A percentile compares a stretch with the other conserved stretches of the same genome.
These are phyloP conservation scores for Talinum fruticosum DNA, from an alignment of 148 eudicot species.

Conservation along the genomic window DNA sequence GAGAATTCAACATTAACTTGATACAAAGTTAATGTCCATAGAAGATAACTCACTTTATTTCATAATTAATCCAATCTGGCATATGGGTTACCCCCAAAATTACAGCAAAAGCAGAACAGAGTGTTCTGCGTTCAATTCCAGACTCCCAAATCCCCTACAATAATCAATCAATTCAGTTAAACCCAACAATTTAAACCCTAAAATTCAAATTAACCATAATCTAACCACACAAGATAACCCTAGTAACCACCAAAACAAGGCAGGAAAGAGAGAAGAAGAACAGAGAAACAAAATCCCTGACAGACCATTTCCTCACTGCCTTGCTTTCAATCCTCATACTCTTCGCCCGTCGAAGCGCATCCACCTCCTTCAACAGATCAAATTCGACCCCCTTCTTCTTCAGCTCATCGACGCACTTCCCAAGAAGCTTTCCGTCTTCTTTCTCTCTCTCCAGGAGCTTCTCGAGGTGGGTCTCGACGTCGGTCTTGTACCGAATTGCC, in stretches of 20 bases:
- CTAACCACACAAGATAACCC: conserved; percentile 56
- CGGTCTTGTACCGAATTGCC: conserved; percentile 73
- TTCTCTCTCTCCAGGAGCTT: conserved; percentile 65
- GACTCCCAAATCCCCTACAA: not conserved
- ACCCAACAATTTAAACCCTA: not conserved
- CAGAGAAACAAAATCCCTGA: conserved; percentile 65
- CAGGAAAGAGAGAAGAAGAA: conserved; percentile 67
- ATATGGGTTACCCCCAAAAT: not conserved
- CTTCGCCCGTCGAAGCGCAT: conserved; percentile 69
- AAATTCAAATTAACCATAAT: not conserved
- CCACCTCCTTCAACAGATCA: conserved; percentile 76
- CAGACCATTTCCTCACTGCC: conserved; percentile 58
- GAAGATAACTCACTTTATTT: not conserved
- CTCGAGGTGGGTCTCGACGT: conserved; percentile 56
- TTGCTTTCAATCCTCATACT: conserved; percentile 61
- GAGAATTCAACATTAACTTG: not conserved
- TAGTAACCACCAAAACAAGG: conserved; percentile 54
- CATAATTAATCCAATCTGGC: not conserved
- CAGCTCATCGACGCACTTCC: conserved; percentile 71
- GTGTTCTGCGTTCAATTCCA: conserved; percentile 30
- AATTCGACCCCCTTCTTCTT: conserved; percentile 77
- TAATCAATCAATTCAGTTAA: not conserved
- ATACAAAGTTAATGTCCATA: not conserved
- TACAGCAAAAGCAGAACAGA: conserved; percentile 37
- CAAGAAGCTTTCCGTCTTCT: conserved; percentile 62